Percentiles rank a stretch among this genome's conserved stretches.
phyloP scores from a whole-genome alignment of 1,284 basidiomycete species.

The Coniophora puteana region DNA sequence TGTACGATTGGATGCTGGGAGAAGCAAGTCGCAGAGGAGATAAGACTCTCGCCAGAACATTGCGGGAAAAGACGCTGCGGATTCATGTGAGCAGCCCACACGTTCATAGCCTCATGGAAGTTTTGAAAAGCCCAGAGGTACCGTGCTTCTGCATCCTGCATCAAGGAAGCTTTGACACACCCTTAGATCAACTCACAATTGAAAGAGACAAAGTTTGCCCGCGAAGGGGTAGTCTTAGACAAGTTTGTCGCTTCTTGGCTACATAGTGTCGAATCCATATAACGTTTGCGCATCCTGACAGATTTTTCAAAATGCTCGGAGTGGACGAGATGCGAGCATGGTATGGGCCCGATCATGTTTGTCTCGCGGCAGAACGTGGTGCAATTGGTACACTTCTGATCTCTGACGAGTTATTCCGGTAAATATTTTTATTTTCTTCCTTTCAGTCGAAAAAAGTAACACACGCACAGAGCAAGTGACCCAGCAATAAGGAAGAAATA shows the following conservation, averaged over 20 bases:
- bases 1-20: constrained; percentile 82
- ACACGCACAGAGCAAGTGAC: constrained; percentile 60
- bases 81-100: constrained; percentile 93
- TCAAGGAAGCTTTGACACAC: background rate
- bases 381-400: constrained; percentile 95
- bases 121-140: constrained; percentile 92
- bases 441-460: background rate
- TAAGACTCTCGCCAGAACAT: constrained; percentile 72
- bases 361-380: constrained; percentile 87
- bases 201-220: constrained; percentile 97
- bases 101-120: constrained; percentile 94
- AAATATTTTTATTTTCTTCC: constrained; percentile 16
- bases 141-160: constrained; percentile 14
- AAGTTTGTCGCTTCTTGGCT: constrained; percentile 52
- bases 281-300: constrained; percentile 29
- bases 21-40: constrained; percentile 84
- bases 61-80: constrained; percentile 83
- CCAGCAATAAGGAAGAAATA: constrained; percentile 78
- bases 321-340: constrained; percentile 94
- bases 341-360: constrained; percentile 97
- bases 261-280: background rate
- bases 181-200: constrained; percentile 67
- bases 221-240: constrained; percentile 89
- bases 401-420: constrained; percentile 94
- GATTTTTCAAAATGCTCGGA: constrained; percentile 96